Percentiles rank a stretch among this genome's conserved stretches.
Evolutionary conservation across 148 eudicot species (phyloP).

Genomic region (Silene uniflora): DNA sequence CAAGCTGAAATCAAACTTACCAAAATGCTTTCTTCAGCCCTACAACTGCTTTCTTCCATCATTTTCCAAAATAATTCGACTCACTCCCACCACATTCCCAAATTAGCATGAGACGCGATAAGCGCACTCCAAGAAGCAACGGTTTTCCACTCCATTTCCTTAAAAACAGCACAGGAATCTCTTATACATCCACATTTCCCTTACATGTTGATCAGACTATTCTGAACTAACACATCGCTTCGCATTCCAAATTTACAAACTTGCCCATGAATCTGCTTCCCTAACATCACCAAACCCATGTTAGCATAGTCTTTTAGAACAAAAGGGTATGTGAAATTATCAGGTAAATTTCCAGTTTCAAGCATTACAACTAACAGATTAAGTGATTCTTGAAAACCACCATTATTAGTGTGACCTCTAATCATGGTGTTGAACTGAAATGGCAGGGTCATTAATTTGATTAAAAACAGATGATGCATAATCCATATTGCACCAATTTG

Average conservation of each 20-base stretch:
- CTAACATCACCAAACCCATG: constrained; percentile 23
- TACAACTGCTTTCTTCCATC: constrained; percentile 32
- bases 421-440: constrained; percentile 52
- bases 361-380: constrained; percentile 44
- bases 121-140: constrained; percentile 64
- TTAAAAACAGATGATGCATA: constrained; percentile 47
- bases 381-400: constrained; percentile 30
- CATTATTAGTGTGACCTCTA: constrained; percentile 44
- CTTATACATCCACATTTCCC: constrained; percentile 45
- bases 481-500: constrained; percentile 55
- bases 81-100: constrained; percentile 50
- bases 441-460: constrained; percentile 40
- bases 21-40: constrained; percentile 56
- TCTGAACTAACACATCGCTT: constrained; percentile 53
- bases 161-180: constrained; percentile 40
- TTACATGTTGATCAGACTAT: constrained; percentile 58
- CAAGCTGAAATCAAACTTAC: constrained; percentile 55
- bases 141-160: constrained; percentile 36
- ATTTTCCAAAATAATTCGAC: constrained; percentile 34
- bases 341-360: constrained; percentile 33
- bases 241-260: constrained; percentile 41
- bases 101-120: constrained; percentile 48
- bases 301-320: constrained; percentile 47
- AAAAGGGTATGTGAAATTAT: constrained; percentile 50
- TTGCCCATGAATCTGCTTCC: constrained; percentile 56